Conservation (phyloP, 495 filamentous ascomycete species). For the Cladorrhinum samala region DNA sequence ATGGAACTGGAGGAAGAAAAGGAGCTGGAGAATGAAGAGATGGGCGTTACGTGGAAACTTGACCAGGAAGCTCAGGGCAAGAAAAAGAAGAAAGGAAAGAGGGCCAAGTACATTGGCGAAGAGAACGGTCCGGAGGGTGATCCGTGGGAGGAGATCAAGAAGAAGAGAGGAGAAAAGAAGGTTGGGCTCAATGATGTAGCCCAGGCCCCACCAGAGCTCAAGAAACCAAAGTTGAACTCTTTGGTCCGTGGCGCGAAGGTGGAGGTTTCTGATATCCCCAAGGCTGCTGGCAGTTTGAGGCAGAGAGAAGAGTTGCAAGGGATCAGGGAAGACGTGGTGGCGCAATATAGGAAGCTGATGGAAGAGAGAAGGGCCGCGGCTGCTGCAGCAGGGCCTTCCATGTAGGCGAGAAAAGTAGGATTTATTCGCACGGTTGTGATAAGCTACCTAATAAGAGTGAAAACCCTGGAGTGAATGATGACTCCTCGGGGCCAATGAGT, state of each 20-base stretch:
- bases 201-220: constrained; percentile 72
- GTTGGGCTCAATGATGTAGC: constrained; percentile 71
- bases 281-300: constrained; percentile 70
- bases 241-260: constrained; percentile 65
- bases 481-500: not conserved
- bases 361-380: constrained; percentile 46
- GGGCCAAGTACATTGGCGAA: constrained; percentile 36
- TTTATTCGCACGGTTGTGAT: not conserved
- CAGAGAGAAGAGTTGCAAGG: constrained; percentile 74
- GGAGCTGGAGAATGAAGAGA: constrained; percentile 52
- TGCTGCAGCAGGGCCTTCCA: not conserved
- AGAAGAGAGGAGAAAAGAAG: constrained; percentile 52
- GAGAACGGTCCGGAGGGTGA: constrained; percentile 48
- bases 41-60: constrained; percentile 51
- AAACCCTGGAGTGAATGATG: not conserved
- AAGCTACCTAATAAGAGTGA: not conserved
- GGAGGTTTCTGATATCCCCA: constrained; percentile 68
- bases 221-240: constrained; percentile 58
- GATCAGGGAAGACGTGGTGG: constrained; percentile 70
- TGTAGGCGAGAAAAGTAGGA: not conserved
- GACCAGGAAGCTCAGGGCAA: constrained; percentile 35
- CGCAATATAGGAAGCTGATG: constrained; percentile 78
- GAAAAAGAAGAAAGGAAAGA: constrained; percentile 51
- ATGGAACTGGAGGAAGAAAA: constrained; percentile 22
- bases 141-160: constrained; percentile 72